These are phyloP conservation scores for Phanerochaete carnosa DNA, from an alignment of 768 basidiomycete genomes.

Conservation along the genomic window DNA sequence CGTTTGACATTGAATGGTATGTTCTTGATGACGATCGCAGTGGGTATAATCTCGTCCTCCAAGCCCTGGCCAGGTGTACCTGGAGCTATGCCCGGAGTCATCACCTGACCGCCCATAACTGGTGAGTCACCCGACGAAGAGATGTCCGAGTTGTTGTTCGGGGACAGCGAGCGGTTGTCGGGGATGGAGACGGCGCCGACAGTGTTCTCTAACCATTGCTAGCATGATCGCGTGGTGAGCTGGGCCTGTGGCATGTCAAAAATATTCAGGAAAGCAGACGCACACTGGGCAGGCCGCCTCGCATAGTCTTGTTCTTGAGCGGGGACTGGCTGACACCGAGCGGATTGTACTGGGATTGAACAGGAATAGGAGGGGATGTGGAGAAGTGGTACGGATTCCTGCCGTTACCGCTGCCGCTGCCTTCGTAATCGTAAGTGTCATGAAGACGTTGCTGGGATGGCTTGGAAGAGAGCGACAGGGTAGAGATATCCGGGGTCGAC, in stretches of 20 bases:
- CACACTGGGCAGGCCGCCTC: slow-evolving; percentile 74
- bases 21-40: slow-evolving; percentile 99
- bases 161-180: slow-evolving; percentile 81
- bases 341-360: slow-evolving; percentile 44
- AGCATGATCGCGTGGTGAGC: slow-evolving; percentile 22
- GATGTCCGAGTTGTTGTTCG: slow-evolving; percentile 85
- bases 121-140: slow-evolving; percentile 86
- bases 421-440: slow-evolving; percentile 84
- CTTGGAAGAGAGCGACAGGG: slow-evolving; percentile 65
- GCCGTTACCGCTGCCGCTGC: slow-evolving; percentile 41
- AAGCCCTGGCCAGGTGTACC: slow-evolving; percentile 44
- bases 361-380: slow-evolving; percentile 59
- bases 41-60: slow-evolving; percentile 96
- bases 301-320: slow-evolving; percentile 69
- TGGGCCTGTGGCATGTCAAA: slow-evolving; percentile 11
- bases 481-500: slow-evolving; percentile 67
- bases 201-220: slow-evolving; percentile 86
- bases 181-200: slow-evolving; percentile 29
- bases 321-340: slow-evolving; percentile 63
- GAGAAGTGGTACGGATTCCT: slow-evolving; percentile 71
- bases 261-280: slow-evolving; percentile 26
- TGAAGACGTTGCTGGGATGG: slow-evolving; percentile 75
- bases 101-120: slow-evolving; percentile 41
- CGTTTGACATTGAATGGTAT: slow-evolving; percentile 99
- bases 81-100: slow-evolving; percentile 42